Conservation (phyloP, 371 early-diverging fungal species). For the Gilbertella persicaria region DNA sequence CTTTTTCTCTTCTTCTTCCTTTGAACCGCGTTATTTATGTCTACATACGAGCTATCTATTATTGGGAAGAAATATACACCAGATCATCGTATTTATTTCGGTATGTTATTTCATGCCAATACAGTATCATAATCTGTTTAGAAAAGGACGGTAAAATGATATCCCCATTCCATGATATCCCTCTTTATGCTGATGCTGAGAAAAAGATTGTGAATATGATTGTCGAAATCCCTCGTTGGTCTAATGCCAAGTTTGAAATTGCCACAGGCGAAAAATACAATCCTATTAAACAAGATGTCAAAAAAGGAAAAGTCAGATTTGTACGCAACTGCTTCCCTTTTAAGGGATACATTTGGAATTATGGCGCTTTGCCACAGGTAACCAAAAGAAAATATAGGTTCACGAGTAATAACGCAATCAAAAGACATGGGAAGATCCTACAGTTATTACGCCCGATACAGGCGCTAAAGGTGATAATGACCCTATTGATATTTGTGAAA, state of each 20-base stretch:
- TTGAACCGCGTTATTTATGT: too few relatives aligned
- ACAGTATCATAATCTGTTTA: constrained; percentile 15
- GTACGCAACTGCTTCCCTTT: constrained; percentile 99
- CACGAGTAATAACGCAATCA: background rate
- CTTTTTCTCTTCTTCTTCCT: too few relatives aligned
- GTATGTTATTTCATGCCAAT: constrained; percentile 37
- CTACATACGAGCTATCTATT: constrained; percentile 14
- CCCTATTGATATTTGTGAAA: constrained; percentile 98
- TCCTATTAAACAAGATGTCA: constrained; percentile 99
- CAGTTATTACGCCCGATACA: constrained; percentile 81
- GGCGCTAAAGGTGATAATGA: constrained; percentile 97
- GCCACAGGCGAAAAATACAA: constrained; percentile 92
- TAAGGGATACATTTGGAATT: constrained; percentile 99
- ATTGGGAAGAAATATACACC: constrained; percentile 75
- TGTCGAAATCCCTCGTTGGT: constrained; percentile 99
- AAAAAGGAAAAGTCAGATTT: constrained; percentile 98
- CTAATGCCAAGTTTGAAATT: constrained; percentile 99
- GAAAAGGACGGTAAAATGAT: constrained; percentile 72
- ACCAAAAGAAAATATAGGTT: background rate
- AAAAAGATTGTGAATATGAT: constrained; percentile 94
- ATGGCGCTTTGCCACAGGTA: constrained; percentile 97
- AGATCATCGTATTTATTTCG: constrained; percentile 81
- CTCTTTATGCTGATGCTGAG: constrained; percentile 86
- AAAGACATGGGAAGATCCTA: constrained; percentile 99
- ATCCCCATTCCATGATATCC: constrained; percentile 99